Evolutionary conservation across 2,329 filamentous ascomycete genomes (phyloP), one percentile per base, ranked within the genome.

Genomic region (Neonectria ditissima): DNA sequence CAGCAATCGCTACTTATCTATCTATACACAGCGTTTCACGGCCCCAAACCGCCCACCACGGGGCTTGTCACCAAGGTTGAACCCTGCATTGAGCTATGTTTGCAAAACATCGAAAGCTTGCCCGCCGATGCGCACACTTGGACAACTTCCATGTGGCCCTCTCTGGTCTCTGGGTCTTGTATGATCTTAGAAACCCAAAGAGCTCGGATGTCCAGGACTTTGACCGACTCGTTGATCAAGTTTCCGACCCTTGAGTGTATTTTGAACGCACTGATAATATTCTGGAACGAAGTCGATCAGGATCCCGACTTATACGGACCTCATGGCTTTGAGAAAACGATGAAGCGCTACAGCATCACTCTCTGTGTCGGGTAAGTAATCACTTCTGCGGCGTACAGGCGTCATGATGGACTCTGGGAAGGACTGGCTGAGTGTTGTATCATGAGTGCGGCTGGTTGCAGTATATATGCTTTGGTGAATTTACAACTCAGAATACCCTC

Each of bases 111-210:
- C 6, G 59, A 62, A 44, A 52, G 45, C 9, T n/a, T 62, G 16
- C 52, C 59, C 6, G 52, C 53, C 1, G 59, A 56, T 30, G 59
- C 59, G 22, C 54, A 56, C 18, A 62, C 59, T 8, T 62, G 59
- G 59, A 62, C 59, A 6, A 62, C 52, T 22, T 62, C 59, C 16
- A 62, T 62, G 59, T 62, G 59, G 59, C 59, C 59, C 1, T 56
- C 53, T 20, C 45, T 62, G 0, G 53, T 62, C 2, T 56, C 43
- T 20, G 59, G 59, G 4, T 56, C 52, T 2, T 62, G 53, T n/a
- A 56, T 62, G 59, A 51, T 62, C 7, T n/a, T 62, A 8, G 52
- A 62, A 20, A 56, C 59, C 26, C 59, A 62, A 16, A 44, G 59
- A 20, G 4, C 11, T 7, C 47, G 59, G 1, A 37, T 62, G 28